Base-by-base conservation (phyloP, 805 yeast genomes). In the Barnettozyma wickerhamii region DNA sequence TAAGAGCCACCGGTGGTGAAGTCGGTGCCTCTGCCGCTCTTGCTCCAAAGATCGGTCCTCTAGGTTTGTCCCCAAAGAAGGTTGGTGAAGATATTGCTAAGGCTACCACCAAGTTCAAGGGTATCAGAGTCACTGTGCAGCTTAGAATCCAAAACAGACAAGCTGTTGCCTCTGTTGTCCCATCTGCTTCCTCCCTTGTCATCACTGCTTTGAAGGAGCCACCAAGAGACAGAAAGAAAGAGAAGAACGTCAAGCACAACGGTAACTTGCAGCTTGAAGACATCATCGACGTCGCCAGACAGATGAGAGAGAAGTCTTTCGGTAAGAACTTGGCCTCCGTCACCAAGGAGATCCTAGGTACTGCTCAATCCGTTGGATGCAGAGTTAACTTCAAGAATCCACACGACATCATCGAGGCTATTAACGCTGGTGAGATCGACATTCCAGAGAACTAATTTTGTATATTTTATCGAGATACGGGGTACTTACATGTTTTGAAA, bases 1-100 rank as follows among this genome's bases (percentile, higher is more conserved):
- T 93, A 75, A 88, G 99, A 85, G 97, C 99, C 75, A 95, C 89
- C 63, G 99, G 99, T 86, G 99, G 99, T 82, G 99, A 93, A 81
- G 95, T 93, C 66, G 99, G 98, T 79, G 96, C 97, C 66, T 89
- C 98, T 53, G 86, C 99, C 59, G 96, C 99, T 59, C 85, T 93
- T 67, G 99, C 99, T 63, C 99, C 99, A 72, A 93, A 93, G 91
- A 93, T 93, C 69, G 99, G 99, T 87, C 99, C 99, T 63, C 87
- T 93, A 71, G 99, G 99, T 89, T 80, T 93, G 64, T 89, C 97
- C 53, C 97, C 99, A 79, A 93, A 91, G 95, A 91, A 93, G 84
- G 96, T 93, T 69, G 99, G 99, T 90, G 99, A 93, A 77, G 99
- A 93, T 72, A 93, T 93, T 66, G 99, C 99, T 72, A 93, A 93